Evolutionary conservation across 805 yeast genomes (phyloP).

Genomic region (Cyberlindnera sargentensis): DNA sequence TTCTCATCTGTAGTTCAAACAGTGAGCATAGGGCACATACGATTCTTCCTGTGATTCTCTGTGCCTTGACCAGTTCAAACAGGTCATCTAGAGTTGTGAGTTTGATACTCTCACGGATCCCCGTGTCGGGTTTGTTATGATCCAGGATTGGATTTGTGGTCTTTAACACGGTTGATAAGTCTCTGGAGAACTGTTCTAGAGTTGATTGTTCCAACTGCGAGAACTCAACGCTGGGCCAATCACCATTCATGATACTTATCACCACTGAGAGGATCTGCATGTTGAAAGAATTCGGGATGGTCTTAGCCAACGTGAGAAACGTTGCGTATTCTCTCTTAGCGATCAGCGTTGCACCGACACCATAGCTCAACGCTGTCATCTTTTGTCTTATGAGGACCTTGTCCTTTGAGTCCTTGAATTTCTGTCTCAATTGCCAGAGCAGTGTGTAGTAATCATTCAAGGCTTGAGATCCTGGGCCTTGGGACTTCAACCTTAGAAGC

Average conservation of each 20-base stretch:
- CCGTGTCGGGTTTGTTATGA: conserved; percentile 8
- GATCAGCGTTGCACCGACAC: conserved; percentile 20
- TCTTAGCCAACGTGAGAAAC: conserved; percentile 19
- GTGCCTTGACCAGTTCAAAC: conserved; percentile 19
- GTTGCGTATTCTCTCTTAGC: conserved; percentile 24
- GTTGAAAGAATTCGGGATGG: conserved; percentile 7
- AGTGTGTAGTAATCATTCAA: conserved; percentile 11
- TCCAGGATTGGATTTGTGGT: conserved; percentile 21
- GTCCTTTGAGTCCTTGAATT: background rate
- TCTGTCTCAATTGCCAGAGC: conserved; percentile 12
- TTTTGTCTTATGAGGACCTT: background rate
- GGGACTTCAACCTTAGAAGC: conserved; percentile 18
- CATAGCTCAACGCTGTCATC: conserved; percentile 13
- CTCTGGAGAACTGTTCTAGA: background rate
- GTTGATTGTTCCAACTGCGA: too few species aligned
- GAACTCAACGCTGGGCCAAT: conserved; percentile 9
- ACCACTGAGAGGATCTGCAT: conserved; percentile 14
- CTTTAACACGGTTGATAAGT: conserved; percentile 8
- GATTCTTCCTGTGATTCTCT: conserved; percentile 28
- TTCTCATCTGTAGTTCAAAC: conserved; percentile 22
- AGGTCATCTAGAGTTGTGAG: conserved; percentile 18
- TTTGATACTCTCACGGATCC: conserved; percentile 1
- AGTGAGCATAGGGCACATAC: conserved; percentile 28
- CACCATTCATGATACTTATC: conserved; percentile 21
- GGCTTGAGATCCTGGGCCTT: conserved; percentile 15